Evolutionary conservation across 1,284 basidiomycete species (phyloP), one percentile per base, ranked within the genome.

Genomic region (Trametes hirsuta): DNA sequence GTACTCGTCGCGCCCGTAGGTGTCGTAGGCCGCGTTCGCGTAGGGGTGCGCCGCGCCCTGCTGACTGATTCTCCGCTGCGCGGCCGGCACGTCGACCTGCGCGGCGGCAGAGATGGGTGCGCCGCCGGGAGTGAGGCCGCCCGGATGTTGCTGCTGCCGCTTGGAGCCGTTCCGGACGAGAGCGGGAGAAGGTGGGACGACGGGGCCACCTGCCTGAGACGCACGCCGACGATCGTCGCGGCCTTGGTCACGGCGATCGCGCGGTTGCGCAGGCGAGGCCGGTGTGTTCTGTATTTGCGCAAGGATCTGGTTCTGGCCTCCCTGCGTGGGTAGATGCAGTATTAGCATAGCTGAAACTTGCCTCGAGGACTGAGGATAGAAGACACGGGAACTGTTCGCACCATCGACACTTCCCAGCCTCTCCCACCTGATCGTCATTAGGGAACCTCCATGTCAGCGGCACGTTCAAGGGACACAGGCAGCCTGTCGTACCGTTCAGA

Each of bases 351-450:
- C 45, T 74, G 42, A 73, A 63, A 34, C 39, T 42, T 50, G 46
- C 59, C 58, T 47, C 51, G 48, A 58, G 53, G 59, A 41, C 14
- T 46, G n/a, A 18, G 22, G 59, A 39, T 24, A 36, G 52, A 53
- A 55, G 42, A 24, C 35, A 4, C 59, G 59, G 57, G 34, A 34
- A 34, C 49, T 44, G 53, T 53, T 63, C 88, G 70, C 71, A 94
- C 92, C 71, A 85, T 79, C 45, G 89, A 88, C 40, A 84, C 86
- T 78, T 98, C 95, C 95, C 96, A 98, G 56, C 97, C 97, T 77
- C 94, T 92, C 47, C 95, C 96, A 68, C 88, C 89, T 90, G 68
- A 49, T 49, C 52, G 49, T 9, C 58, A 58, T 41, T 34, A 53
- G 24, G 36, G 47, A 47, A 21, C 25, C 49, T 18, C 55, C 57